Evolutionary conservation across 495 filamentous ascomycete genomes (phyloP).

Genomic region (Apodospora peruviana): DNA sequence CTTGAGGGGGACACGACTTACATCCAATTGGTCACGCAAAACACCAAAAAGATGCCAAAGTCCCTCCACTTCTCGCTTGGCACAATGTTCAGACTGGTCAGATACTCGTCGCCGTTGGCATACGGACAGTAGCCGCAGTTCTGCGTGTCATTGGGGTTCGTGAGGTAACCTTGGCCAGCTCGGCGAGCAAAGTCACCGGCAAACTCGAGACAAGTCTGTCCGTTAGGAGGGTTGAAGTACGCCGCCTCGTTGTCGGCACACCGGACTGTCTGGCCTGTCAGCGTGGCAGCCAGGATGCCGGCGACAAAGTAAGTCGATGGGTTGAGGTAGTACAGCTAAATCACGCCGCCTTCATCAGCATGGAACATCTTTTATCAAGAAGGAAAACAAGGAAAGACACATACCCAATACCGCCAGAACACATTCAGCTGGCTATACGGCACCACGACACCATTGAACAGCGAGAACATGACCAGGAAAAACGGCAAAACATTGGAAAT

Average conservation of each 20-base stretch:
- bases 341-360: too few relatives aligned
- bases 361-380: neutral
- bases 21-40: constrained; percentile 70
- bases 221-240: constrained; percentile 58
- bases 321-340: constrained; percentile 62
- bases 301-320: constrained; percentile 66
- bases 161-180: constrained; percentile 50
- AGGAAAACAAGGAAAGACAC: neutral
- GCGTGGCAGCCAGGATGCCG: constrained; percentile 60
- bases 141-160: constrained; percentile 48
- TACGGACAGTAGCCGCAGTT: constrained; percentile 77
- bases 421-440: constrained; percentile 55
- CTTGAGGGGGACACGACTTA: constrained; percentile 11
- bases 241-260: constrained; percentile 59
- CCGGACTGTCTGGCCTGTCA: constrained; percentile 48
- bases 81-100: constrained; percentile 61
- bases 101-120: constrained; percentile 58
- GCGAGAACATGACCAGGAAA: constrained; percentile 70
- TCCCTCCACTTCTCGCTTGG: constrained; percentile 59
- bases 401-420: constrained; percentile 70
- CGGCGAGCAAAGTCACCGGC: constrained; percentile 44
- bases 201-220: constrained; percentile 59
- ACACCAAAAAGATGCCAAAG: constrained; percentile 74
- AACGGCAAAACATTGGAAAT: constrained; percentile 70
- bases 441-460: constrained; percentile 72